Evolutionary conservation across 1,284 basidiomycete genomes (phyloP), one percentile per base, ranked within the genome.

Genomic region (Naganishia sp.): DNA sequence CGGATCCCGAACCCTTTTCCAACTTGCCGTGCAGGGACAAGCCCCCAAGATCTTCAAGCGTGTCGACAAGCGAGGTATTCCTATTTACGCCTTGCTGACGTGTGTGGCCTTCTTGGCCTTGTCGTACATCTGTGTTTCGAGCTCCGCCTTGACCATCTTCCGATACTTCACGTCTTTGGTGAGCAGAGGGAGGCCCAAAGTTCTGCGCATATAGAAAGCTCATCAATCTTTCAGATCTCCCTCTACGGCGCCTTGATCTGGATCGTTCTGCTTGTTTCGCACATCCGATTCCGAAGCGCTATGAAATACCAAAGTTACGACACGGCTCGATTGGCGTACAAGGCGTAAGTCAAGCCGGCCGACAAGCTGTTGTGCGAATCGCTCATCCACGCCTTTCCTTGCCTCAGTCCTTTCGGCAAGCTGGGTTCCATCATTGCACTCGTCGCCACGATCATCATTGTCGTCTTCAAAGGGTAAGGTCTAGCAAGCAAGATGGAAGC

Each of bases 251-350:
- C 57, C 25, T 46, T 66, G 5, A 66, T 74, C 10, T 73, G 75
- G 77, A 70, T 90, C 82, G 85, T 82, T 25, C 90, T 91, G 66
- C 77, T 84, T 49, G 85, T 83, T 55, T 84, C 85, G 11, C 88
- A 90, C 78, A 85, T 90, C 66, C 82, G 82, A 15, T 89, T 90
- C 78, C 88, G 89, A 87, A 82, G 83, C 71, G 87, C 86, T 0
- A 78, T 90, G 69, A 82, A 86, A 69, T 84, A 81, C 0, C 88
- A 90, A 67, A 87, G 87, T 16, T 82, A 86, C 70, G 84, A 83
- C 2, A 82, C 88, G 21, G 83, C 87, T 55, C 77, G 80, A 10
- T 81, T 91, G 16, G 86, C 87, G 0, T 91, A 87, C 79, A 86
- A 85, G 73, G 87, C 88, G 66, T 71, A 52, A 59, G 67, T 66